These are phyloP conservation scores for Kitagawia praeruptora DNA, from an alignment of 129 eudicot species.

Conservation along the genomic window DNA sequence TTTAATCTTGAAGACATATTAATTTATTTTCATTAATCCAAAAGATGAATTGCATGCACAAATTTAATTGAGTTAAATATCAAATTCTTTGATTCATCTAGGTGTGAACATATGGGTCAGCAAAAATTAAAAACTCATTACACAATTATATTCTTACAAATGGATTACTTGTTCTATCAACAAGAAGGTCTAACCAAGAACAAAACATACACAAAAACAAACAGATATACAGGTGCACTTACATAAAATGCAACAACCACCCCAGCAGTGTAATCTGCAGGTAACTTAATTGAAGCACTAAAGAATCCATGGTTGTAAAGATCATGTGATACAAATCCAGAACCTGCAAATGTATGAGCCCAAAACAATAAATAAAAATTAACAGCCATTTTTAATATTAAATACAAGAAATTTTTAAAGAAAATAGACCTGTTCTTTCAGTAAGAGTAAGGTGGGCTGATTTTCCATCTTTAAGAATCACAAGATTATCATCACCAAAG, in stretches of 20 bases:
- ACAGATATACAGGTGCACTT: constrained; percentile 17
- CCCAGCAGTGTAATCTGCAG: constrained; percentile 97
- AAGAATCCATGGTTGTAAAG: constrained; percentile 86
- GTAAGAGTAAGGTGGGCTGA: constrained; percentile 68
- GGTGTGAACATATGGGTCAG: background rate
- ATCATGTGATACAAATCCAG: constrained; percentile 95
- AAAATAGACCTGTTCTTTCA: constrained; percentile 61
- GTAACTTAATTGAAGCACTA: constrained; percentile 92
- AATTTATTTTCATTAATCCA: background rate
- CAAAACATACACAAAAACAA: background rate
- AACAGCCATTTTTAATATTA: background rate
- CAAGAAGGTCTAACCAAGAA: background rate
- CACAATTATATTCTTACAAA: background rate
- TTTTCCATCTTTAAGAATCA: constrained; percentile 74
- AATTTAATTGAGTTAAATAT: background rate
- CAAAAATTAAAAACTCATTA: background rate
- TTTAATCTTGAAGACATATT: background rate
- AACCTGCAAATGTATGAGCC: constrained; percentile 36
- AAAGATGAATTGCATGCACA: background rate
- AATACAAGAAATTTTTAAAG: background rate
- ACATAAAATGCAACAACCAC: constrained; percentile 98
- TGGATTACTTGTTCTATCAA: no score
- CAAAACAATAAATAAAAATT: background rate
- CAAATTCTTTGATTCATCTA: background rate
- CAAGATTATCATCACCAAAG: constrained; percentile 70